Evolutionary conservation across 2,329 filamentous ascomycete genomes (phyloP).

Genomic region (Aspergillus fructus): DNA sequence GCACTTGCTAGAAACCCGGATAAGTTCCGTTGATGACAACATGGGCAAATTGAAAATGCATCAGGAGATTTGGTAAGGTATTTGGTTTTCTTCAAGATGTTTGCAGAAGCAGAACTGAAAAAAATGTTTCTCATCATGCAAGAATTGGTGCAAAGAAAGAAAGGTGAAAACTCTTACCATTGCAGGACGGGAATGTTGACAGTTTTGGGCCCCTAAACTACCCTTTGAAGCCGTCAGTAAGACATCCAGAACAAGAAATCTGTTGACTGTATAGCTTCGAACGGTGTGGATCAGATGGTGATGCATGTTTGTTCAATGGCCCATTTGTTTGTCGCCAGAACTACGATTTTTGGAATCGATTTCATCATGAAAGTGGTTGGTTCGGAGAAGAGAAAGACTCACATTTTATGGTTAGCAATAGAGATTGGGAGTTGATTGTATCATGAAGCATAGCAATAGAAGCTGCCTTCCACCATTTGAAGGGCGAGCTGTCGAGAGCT

Average conservation of each 20-base stretch:
- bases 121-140: slow-evolving; percentile 50
- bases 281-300: slow-evolving; percentile 53
- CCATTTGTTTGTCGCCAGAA: slow-evolving; percentile 56
- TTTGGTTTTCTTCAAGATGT: slow-evolving; percentile 56
- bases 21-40: slow-evolving; percentile 11
- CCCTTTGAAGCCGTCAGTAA: slow-evolving; percentile 12
- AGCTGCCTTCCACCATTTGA: slow-evolving; percentile 21
- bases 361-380: slow-evolving; percentile 46
- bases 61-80: slow-evolving; percentile 60
- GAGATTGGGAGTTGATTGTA: not conserved
- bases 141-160: slow-evolving; percentile 13
- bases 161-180: slow-evolving; percentile 6
- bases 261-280: slow-evolving; percentile 5
- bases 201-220: not conserved
- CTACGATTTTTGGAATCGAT: slow-evolving; percentile 49
- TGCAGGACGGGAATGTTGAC: not conserved
- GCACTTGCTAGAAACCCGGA: slow-evolving; percentile 9
- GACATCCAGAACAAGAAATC: not conserved
- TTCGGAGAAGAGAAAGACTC: slow-evolving; percentile 19
- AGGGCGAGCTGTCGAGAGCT: slow-evolving; percentile 10
- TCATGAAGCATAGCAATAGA: not conserved
- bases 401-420: slow-evolving; percentile 25
- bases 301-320: slow-evolving; percentile 61
- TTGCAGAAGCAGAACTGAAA: slow-evolving; percentile 66
- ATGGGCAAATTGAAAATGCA: slow-evolving; percentile 16